A percentile compares a stretch with the other conserved stretches of the same genome.
phyloP scores from a whole-genome alignment of 1,284 basidiomycete genomes.

The Ceratobasidium sp. region DNA sequence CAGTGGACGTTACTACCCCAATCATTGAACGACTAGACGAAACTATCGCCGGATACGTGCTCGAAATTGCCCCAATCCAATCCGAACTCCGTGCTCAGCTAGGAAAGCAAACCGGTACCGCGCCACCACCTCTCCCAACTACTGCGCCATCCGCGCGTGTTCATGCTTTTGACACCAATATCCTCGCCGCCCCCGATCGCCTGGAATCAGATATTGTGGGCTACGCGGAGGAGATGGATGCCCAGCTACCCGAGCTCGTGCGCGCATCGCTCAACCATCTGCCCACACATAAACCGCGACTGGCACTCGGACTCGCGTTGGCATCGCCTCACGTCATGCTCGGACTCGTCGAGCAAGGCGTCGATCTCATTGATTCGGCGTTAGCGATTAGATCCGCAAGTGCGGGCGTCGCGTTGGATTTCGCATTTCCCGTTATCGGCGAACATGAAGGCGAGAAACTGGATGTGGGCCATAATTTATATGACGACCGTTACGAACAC shows the following conservation, averaged over 20 bases:
- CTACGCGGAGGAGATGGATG: conserved; percentile 31
- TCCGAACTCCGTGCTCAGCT: conserved; percentile 52
- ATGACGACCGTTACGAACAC: conserved; percentile 66
- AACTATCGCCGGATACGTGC: conserved; percentile 73
- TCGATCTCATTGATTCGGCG: conserved; percentile 79
- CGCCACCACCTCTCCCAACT: conserved; percentile 45
- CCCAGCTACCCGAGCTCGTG: conserved; percentile 59
- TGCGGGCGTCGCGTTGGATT: conserved; percentile 80
- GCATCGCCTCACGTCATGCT: conserved; percentile 81
- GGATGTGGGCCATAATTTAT: conserved; percentile 79
- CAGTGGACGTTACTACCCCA: not conserved
- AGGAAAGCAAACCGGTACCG: conserved; percentile 19
- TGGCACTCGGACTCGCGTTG: conserved; percentile 69
- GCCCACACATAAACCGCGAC: conserved; percentile 68
- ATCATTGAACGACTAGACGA: conserved; percentile 67
- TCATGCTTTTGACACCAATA: conserved; percentile 57
- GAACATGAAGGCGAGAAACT: conserved; percentile 52
- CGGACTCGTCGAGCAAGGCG: conserved; percentile 70
- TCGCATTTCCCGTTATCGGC: conserved; percentile 69
- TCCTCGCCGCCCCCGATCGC: conserved; percentile 69
- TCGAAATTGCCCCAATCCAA: conserved; percentile 74
- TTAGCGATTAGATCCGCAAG: conserved; percentile 77
- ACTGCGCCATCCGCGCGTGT: conserved; percentile 47
- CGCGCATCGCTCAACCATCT: conserved; percentile 70
- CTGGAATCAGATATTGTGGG: conserved; percentile 55